Conservation (phyloP, 257 asterid genomes). For the Solanum appendiculatum region DNA sequence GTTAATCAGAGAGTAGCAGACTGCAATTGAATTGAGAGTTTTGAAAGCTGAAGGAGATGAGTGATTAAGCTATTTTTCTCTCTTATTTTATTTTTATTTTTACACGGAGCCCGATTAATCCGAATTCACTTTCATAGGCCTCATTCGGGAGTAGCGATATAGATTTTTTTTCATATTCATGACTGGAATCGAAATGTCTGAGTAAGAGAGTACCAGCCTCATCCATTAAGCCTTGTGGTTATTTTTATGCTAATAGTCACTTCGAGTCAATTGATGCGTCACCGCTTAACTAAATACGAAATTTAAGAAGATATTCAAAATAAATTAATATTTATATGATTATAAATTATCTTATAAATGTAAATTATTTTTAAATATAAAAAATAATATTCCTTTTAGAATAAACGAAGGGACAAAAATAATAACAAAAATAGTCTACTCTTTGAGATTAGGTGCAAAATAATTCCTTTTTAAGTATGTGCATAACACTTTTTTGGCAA, state of each 20-base stretch:
- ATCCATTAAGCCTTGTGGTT: no score
- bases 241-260: neutral
- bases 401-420: neutral
- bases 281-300: no score
- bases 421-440: neutral
- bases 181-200: neutral
- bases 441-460: neutral
- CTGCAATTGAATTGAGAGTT: neutral
- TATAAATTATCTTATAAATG: no score
- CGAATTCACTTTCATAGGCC: rapidly evolving
- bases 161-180: rapidly evolving
- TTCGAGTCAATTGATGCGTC: no score
- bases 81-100: no score
- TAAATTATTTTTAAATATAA: no score
- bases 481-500: neutral
- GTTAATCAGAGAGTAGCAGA: neutral
- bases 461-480: neutral
- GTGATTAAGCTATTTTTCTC: neutral
- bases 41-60: neutral
- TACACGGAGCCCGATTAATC: rapidly evolving
- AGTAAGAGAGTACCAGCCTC: no score
- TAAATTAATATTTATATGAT: no score
- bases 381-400: no score
- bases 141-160: rapidly evolving
- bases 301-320: no score